Evolutionary conservation across 2,329 filamentous ascomycete species (phyloP), one percentile per base, ranked within the genome.

Genomic region (Didymellaceae sp.): DNA sequence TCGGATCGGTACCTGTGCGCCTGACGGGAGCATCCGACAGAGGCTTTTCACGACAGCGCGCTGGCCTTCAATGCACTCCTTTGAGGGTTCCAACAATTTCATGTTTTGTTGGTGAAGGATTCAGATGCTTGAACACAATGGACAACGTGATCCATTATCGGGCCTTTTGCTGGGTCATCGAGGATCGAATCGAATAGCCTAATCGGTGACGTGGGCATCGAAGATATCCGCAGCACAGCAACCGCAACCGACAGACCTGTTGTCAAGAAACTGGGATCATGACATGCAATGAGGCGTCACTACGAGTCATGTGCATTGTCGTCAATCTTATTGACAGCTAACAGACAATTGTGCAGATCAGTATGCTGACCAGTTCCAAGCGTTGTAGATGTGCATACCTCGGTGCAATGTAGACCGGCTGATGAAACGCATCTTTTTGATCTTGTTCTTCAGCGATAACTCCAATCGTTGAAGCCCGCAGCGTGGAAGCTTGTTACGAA

Each of bases 1-100:
- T 39, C 44, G 28, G 49, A 40, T 33, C 39, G 30, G 33, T 20
- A 44, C 33, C 18, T 34, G 8, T 28, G 17, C 32, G 26, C 30
- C 34, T 26, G 28, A 39, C 49, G 49, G 43, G 49, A 47, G 44
- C 22, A 53, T 35, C 33, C 44, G 49, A 42, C 31, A 45, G 16
- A 18, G 17, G 17, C 22, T 28, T 42, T 13, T 31, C 31, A 33
- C n/a, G 13, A 41, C 11, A 1, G 25, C 37, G 40, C 17, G 39
- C 25, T 39, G 20, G 33, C 3, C 5, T 8, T 24, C 41, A 35
- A 37, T 22, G 28, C 46, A 26, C 37, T 42, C 22, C 25, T 21
- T 28, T 13, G 16, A 21, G 42, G 22, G 7, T 32, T 25, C 32
- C 38, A 35, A 33, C 9, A 32, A 10, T 28, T 16, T 42, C 43